These are phyloP conservation scores for Heritiera fomes DNA, from an alignment of 345 rosid species.

Conservation along the genomic window DNA sequence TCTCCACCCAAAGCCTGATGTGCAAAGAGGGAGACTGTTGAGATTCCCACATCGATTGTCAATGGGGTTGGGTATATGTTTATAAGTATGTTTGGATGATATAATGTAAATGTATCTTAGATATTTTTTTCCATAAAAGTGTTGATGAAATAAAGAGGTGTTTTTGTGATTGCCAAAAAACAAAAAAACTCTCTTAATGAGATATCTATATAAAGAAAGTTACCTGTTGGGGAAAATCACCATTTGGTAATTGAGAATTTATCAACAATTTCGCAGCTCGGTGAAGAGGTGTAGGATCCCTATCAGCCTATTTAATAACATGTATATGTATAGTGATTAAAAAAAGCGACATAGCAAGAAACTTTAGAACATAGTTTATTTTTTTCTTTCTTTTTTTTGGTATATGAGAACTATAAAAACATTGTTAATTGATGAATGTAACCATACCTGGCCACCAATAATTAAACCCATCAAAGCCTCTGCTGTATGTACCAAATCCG, in stretches of 20 bases:
- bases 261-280: background rate
- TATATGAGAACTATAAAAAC: background rate
- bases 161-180: too few relatives aligned
- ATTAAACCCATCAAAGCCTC: constrained; percentile 44
- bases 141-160: too few relatives aligned
- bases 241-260: background rate
- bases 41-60: too few relatives aligned
- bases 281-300: background rate
- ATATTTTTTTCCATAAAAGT: too few relatives aligned
- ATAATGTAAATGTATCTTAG: too few relatives aligned
- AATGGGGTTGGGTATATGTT: too few relatives aligned
- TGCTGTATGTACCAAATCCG: constrained; percentile 57
- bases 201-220: background rate
- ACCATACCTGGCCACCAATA: background rate
- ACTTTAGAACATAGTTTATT: constrained; percentile 18
- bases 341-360: too few relatives aligned
- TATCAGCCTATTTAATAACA: background rate
- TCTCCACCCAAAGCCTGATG: too few relatives aligned
- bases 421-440: background rate
- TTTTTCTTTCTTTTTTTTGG: too few relatives aligned
- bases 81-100: too few relatives aligned
- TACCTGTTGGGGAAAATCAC: constrained; percentile 1
- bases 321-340: background rate
- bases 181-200: too few relatives aligned
- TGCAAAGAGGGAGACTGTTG: too few relatives aligned